Evolutionary conservation across 441 rosid species (phyloP), one percentile per base, ranked within the genome.

Genomic region (Metrosideros polymorpha): DNA sequence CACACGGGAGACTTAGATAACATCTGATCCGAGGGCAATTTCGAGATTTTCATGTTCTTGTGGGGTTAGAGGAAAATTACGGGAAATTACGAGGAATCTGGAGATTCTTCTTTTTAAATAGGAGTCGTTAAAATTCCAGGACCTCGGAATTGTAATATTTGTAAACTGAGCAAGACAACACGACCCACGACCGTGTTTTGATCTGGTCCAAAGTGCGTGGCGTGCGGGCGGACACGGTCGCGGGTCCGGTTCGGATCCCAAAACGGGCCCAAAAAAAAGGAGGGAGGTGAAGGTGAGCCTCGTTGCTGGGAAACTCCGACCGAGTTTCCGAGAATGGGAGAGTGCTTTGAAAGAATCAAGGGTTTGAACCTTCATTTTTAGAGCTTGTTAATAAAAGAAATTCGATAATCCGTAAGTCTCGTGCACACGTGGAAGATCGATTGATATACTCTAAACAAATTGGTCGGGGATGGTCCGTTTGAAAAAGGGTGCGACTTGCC

Each of bases 21-120:
- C 47, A 71, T 6, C 79, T 0, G 79, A 24, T 35, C 39, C 71
- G 71, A 59, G 71, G 79, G 79, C n/a, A 39, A 10, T 71, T 39
- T 0, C 47, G 24, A 1, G n/a, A 43, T 3, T 71, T 1, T 42
- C n/a, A 3, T 39, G 5, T 1, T 5, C n/a, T 39, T 3, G 19
- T 19, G 9, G 71, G 53, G 57, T 85, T 14, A 84, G 35, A 39
- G 84, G 87, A 85, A 85, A 76, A 85, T 49, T 84, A 54, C 84
- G 57, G 47, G 87, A 85, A 85, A 47, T 76, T 76, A 77, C 87
- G 82, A 4, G 83, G 87, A 76, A 85, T 71, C 39, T 13, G 47
- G 27, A 39, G 25, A 22, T 39, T 1, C 1, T 9, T 54, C 22
- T 63, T 30, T 61, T 30, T 0, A 61, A 32, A 6, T 29, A 18